Evolutionary conservation across 1,139 yeast genomes (phyloP).

Genomic region (Candida sanyaensis): DNA sequence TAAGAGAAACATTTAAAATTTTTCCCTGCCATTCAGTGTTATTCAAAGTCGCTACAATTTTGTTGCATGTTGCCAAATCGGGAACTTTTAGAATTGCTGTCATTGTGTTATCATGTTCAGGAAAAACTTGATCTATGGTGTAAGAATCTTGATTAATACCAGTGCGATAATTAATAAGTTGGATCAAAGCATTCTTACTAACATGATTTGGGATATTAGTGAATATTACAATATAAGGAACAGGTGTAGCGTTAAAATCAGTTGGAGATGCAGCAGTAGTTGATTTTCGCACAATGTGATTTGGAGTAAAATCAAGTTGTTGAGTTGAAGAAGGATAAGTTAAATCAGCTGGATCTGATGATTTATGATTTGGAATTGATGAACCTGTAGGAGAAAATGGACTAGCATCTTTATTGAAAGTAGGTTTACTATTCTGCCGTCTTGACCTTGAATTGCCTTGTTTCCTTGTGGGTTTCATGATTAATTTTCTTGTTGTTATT

Average conservation of each 20-base stretch:
- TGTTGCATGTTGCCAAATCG: slow-evolving; percentile 2
- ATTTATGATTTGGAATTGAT: background rate
- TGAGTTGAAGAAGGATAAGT: background rate
- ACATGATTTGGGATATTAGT: slow-evolving; percentile 1
- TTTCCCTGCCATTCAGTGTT: background rate
- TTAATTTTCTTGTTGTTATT: background rate
- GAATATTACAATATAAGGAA: background rate
- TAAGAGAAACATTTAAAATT: background rate
- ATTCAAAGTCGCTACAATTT: background rate
- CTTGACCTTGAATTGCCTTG: background rate
- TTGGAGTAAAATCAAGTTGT: background rate
- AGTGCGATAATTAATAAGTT: background rate
- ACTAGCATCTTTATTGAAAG: slow-evolving; percentile 26
- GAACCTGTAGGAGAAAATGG: slow-evolving; percentile 26
- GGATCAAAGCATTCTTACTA: background rate
- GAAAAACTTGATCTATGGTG: background rate
- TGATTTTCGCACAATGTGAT: slow-evolving; percentile 1
- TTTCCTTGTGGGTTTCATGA: slow-evolving; percentile 2
- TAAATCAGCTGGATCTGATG: slow-evolving; percentile 3
- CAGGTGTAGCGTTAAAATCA: background rate
- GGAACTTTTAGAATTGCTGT: slow-evolving; percentile 1
- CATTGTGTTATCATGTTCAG: background rate
- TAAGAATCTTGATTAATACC: background rate
- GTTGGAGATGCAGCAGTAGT: slow-evolving; percentile 6
- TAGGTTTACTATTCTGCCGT: slow-evolving; percentile 4